Evolutionary conservation across 139 green algal species (phyloP).

Genomic region (Coelastrella sp.): DNA sequence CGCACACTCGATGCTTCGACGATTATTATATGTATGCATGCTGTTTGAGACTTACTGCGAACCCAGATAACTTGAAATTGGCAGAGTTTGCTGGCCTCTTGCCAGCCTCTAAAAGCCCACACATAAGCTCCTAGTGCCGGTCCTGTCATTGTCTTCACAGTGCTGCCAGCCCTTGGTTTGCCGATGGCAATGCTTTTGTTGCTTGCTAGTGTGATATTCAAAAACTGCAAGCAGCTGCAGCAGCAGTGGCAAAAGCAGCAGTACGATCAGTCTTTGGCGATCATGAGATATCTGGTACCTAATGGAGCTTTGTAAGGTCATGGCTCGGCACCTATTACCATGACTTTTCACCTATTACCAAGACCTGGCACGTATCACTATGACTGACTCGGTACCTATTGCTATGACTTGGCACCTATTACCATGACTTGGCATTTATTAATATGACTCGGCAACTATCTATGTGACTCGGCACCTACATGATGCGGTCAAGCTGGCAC

Average conservation of each 20-base stretch:
- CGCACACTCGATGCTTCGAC: background rate
- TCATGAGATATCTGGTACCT: background rate
- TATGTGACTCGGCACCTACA: no score
- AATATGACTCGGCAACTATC: no score
- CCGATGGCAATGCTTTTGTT: background rate
- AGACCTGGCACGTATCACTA: no score
- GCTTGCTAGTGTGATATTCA: background rate
- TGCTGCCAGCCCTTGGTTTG: background rate
- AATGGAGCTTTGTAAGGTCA: background rate
- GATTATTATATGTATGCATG: background rate
- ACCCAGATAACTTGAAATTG: background rate
- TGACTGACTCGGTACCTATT: no score
- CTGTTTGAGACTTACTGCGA: background rate
- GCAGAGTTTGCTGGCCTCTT: background rate
- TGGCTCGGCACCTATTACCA: background rate
- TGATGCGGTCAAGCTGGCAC: no score
- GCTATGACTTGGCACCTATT: no score
- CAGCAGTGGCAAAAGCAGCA: background rate
- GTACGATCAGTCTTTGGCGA: background rate
- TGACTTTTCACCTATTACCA: no score
- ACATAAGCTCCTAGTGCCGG: background rate
- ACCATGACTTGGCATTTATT: no score
- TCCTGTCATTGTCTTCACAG: background rate
- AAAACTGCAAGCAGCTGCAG: slow-evolving; percentile 10
- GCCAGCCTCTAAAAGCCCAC: background rate